Conservation (phyloP, 192 early-diverging fungal genomes). For the Coemansia sp. region DNA sequence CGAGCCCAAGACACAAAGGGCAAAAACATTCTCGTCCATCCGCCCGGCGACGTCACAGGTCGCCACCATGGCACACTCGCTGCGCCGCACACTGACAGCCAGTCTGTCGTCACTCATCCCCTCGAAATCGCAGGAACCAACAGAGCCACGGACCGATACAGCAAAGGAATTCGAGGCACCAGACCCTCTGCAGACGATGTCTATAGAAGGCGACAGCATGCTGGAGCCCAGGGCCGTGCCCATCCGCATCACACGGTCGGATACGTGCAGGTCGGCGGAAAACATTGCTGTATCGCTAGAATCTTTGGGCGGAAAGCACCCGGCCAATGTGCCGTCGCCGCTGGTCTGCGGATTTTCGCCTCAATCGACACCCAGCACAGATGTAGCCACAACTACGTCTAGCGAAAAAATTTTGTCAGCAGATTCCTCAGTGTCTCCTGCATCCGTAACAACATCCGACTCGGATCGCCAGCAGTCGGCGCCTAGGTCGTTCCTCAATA, state of each 20-base stretch:
- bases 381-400: no score
- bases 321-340: slow-evolving; percentile 5
- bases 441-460: background rate
- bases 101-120: background rate
- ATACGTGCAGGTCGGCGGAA: background rate
- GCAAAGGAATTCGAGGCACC: no score
- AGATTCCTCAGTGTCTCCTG: background rate
- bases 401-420: background rate
- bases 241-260: background rate
- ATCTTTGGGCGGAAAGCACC: background rate
- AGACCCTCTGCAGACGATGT: no score
- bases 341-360: background rate
- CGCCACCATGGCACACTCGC: background rate
- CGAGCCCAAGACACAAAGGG: background rate
- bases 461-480: background rate
- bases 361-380: background rate
- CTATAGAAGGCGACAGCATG: no score
- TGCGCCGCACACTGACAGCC: background rate
- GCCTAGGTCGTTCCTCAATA: slow-evolving; percentile 2
- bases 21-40: background rate
- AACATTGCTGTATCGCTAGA: background rate
- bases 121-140: background rate
- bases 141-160: background rate
- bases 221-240: background rate
- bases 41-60: background rate